Percentiles rank a stretch among this genome's conserved stretches.
phyloP scores from a whole-genome alignment of 768 basidiomycete species.

The Lentinula raphanica region DNA sequence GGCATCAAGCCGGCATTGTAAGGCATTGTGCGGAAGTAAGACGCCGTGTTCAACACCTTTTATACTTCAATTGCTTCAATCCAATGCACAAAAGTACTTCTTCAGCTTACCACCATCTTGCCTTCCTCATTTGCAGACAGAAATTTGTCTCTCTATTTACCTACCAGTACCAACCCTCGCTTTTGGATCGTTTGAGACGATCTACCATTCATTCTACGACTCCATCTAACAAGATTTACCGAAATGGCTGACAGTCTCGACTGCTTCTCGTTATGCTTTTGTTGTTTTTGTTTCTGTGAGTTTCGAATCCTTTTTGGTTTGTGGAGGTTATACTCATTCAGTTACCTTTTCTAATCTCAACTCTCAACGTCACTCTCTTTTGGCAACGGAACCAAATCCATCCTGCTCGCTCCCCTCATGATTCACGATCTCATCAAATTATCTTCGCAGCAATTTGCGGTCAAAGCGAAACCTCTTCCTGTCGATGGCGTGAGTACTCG shows the following conservation, averaged over 20 bases:
- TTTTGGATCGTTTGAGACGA: background rate
- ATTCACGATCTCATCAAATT: background rate
- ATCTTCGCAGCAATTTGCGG: background rate
- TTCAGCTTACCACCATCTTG: background rate
- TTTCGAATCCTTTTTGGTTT: background rate
- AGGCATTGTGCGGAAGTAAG: too few species aligned
- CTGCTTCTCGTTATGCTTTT: too few species aligned
- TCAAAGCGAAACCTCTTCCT: conserved; percentile 1
- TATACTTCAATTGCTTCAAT: too few species aligned
- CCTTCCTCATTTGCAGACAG: background rate
- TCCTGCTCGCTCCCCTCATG: background rate
- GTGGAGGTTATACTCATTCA: background rate
- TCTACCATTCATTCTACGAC: background rate
- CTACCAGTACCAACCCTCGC: background rate
- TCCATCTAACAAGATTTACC: background rate
- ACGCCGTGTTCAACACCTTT: too few species aligned
- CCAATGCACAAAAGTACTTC: background rate
- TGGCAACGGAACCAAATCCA: background rate
- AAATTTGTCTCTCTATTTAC: background rate
- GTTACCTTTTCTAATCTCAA: background rate
- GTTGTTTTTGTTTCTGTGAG: conserved; percentile 5
- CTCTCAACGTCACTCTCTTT: too few species aligned
- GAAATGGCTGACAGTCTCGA: too few species aligned
- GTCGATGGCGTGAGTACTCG: conserved; percentile 1
- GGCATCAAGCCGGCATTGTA: too few species aligned